phyloP scores from a whole-genome alignment of 140 eudicot species.

The Ambrosia hybrid region DNA sequence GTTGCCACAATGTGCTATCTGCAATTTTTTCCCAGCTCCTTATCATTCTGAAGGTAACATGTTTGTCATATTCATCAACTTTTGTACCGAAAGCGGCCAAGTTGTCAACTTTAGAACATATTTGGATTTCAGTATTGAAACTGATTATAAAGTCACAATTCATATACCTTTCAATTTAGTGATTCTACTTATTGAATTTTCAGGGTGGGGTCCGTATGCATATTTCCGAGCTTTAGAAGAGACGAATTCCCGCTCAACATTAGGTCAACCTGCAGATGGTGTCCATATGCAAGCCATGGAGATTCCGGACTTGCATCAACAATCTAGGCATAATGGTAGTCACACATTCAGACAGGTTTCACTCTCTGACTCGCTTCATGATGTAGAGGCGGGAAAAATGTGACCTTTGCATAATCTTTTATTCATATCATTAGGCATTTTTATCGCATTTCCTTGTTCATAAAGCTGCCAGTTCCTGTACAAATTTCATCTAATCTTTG shows the following conservation, averaged over 20 bases:
- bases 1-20: conserved; percentile 72
- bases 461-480: conserved; percentile 29
- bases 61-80: not conserved
- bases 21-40: conserved; percentile 71
- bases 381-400: conserved; percentile 42
- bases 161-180: too few species aligned
- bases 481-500: conserved; percentile 27
- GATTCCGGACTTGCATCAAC: conserved; percentile 24
- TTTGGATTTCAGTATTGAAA: too few species aligned
- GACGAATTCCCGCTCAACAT: conserved; percentile 32
- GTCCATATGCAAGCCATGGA: conserved; percentile 19
- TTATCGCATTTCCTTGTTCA: conserved; percentile 5
- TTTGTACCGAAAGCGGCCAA: not conserved
- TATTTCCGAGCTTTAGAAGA: conserved; percentile 63
- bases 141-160: too few species aligned
- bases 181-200: not conserved
- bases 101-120: too few species aligned
- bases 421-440: conserved; percentile 5
- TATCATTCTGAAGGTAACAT: conserved; percentile 55
- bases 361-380: conserved; percentile 26
- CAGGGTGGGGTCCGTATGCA: conserved; percentile 74
- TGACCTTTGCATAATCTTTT: conserved; percentile 16
- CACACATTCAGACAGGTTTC: conserved; percentile 28
- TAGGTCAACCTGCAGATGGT: conserved; percentile 18
- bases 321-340: conserved; percentile 19